These are phyloP conservation scores for Leucosporidium yakuticum DNA, from an alignment of 768 basidiomycete genomes.

Conservation along the genomic window DNA sequence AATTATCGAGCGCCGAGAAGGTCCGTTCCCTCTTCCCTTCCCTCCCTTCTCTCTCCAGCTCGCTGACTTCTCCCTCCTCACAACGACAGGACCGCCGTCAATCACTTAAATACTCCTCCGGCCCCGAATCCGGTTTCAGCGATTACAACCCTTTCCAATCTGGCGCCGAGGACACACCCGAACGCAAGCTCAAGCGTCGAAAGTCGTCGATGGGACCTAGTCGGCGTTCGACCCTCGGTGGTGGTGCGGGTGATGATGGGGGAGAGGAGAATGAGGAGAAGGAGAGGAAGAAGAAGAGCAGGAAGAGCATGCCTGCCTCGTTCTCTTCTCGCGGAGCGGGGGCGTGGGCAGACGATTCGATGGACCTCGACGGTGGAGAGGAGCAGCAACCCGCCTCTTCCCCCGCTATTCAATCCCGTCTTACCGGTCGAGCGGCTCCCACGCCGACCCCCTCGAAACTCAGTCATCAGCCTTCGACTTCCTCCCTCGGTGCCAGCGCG, in stretches of 20 bases:
- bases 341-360: too few relatives aligned
- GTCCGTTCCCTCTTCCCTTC: too few relatives aligned
- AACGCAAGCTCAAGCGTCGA: slow-evolving; percentile 10
- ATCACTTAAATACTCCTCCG: slow-evolving; percentile 10
- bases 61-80: too few relatives aligned
- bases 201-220: slow-evolving; percentile 27
- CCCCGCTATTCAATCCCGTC: background rate
- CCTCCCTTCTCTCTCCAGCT: too few relatives aligned
- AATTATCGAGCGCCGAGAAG: too few relatives aligned
- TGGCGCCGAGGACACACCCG: slow-evolving; percentile 27
- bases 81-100: slow-evolving; percentile 10
- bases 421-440: background rate
- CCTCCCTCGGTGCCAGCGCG: background rate
- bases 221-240: background rate
- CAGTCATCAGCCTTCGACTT: background rate
- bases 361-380: background rate
- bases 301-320: background rate
- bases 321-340: background rate
- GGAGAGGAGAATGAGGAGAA: too few relatives aligned
- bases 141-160: slow-evolving; percentile 36
- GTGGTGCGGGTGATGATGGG: too few relatives aligned
- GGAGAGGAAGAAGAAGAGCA: too few relatives aligned
- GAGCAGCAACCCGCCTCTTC: background rate
- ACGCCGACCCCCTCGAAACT: too few relatives aligned
- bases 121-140: slow-evolving; percentile 18